These are phyloP conservation scores for Tetracladium maxilliforme DNA, from an alignment of 2,329 filamentous ascomycete species.

Conservation along the genomic window DNA sequence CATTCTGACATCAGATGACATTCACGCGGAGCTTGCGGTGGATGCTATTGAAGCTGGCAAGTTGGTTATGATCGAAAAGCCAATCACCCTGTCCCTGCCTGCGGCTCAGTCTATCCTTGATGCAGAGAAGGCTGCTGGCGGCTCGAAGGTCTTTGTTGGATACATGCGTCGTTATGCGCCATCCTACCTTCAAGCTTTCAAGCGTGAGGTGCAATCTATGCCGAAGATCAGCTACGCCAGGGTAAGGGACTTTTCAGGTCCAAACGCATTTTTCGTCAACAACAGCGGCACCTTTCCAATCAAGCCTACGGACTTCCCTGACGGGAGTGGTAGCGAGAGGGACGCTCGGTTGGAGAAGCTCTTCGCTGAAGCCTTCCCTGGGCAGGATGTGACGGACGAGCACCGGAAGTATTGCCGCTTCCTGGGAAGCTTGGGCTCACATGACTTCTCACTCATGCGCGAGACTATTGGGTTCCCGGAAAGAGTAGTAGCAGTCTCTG, in stretches of 20 bases:
- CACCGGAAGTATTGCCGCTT: constrained; percentile 21
- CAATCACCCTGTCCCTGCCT: constrained; percentile 31
- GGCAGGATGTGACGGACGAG: constrained; percentile 13
- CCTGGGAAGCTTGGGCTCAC: constrained; percentile 31
- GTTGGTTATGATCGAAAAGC: constrained; percentile 44
- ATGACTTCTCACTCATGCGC: constrained; percentile 38
- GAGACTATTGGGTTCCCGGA: constrained; percentile 35
- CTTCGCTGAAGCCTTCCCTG: constrained; percentile 17
- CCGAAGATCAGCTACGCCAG: constrained; percentile 39
- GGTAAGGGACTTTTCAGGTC: constrained; percentile 32
- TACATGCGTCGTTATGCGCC: constrained; percentile 47
- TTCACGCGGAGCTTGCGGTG: constrained; percentile 35
- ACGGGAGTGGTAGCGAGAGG: constrained; percentile 11
- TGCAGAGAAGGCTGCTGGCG: constrained; percentile 26
- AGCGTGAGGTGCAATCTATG: constrained; percentile 32
- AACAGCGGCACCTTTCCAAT: constrained; percentile 31
- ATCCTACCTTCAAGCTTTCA: constrained; percentile 34
- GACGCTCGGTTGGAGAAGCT: constrained; percentile 11
- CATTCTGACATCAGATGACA: constrained; percentile 35
- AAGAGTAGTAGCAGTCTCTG: constrained; percentile 24
- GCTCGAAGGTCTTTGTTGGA: constrained; percentile 35
- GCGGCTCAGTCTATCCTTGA: constrained; percentile 29
- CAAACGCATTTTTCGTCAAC: constrained; percentile 29
- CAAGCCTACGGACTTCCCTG: constrained; percentile 24
- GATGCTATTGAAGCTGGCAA: constrained; percentile 37